Conservation (phyloP, 805 yeast species). For the Metschnikowia picachoensis region DNA sequence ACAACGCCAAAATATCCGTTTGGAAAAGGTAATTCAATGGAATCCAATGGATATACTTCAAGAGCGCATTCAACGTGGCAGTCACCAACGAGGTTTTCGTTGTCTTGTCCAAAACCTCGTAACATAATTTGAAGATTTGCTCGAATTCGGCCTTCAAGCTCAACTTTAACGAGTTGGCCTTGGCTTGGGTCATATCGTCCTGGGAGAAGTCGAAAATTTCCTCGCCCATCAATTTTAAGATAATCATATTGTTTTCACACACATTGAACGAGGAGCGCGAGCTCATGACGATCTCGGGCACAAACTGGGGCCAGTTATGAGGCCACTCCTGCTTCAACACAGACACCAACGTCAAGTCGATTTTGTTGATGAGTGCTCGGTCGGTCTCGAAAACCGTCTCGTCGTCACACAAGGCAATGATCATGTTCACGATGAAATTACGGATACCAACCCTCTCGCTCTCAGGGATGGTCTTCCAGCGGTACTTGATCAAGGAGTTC, state of each 20-base stretch:
- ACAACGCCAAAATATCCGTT: conserved; percentile 69
- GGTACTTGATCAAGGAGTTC: conserved; percentile 83
- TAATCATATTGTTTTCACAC: conserved; percentile 96
- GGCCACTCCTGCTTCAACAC: conserved; percentile 99
- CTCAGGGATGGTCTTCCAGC: conserved; percentile 90
- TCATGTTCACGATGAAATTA: conserved; percentile 91
- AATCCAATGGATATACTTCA: conserved; percentile 91
- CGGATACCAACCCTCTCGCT: conserved; percentile 91
- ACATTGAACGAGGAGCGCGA: conserved; percentile 84
- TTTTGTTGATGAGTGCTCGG: conserved; percentile 83
- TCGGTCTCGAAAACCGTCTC: conserved; percentile 66
- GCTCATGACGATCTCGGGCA: conserved; percentile 86
- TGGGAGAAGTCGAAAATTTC: conserved; percentile 96
- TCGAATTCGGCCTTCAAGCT: conserved; percentile 89
- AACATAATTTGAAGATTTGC: conserved; percentile 89
- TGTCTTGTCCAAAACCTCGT: conserved; percentile 87
- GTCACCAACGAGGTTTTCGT: conserved; percentile 76
- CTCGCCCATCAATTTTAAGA: conserved; percentile 82
- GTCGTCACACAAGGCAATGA: conserved; percentile 84
- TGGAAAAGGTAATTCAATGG: conserved; percentile 88
- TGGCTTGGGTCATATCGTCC: conserved; percentile 95
- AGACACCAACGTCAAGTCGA: conserved; percentile 90
- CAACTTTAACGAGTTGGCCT: conserved; percentile 74
- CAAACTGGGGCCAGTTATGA: conserved; percentile 94
- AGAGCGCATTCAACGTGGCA: conserved; percentile 78